Conservation (phyloP, 2,329 filamentous ascomycete genomes). For the Diaporthe longicolla region DNA sequence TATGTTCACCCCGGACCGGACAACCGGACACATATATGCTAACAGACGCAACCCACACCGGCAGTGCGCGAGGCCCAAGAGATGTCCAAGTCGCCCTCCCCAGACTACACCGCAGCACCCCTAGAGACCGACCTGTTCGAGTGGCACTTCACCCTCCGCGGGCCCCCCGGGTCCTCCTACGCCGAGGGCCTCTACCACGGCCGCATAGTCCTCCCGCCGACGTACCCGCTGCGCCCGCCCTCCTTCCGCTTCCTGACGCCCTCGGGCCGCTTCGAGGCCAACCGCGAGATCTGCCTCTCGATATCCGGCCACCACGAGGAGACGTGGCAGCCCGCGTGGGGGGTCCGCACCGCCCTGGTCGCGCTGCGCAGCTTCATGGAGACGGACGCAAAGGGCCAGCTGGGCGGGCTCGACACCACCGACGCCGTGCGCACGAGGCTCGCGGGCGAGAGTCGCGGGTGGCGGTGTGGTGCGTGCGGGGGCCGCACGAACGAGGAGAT, state of each 20-base stretch:
- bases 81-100: constrained; percentile 82
- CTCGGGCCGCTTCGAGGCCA: constrained; percentile 92
- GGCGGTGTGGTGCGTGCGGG: constrained; percentile 80
- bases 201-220: constrained; percentile 89
- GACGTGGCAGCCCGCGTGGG: constrained; percentile 99
- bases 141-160: constrained; percentile 98
- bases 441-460: constrained; percentile 76
- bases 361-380: constrained; percentile 93
- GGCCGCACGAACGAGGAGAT: constrained; percentile 80
- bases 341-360: constrained; percentile 88
- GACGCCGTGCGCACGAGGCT: constrained; percentile 77
- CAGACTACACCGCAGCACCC: constrained; percentile 88
- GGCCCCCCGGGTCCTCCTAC: constrained; percentile 86
- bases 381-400: constrained; percentile 86
- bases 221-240: constrained; percentile 92
- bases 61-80: constrained; percentile 92
- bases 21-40: background rate
- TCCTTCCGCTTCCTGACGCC: constrained; percentile 97
- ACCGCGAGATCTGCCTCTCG: constrained; percentile 94
- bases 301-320: constrained; percentile 98
- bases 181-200: constrained; percentile 92
- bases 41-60: background rate
- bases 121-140: constrained; percentile 94
- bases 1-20: too few species aligned
- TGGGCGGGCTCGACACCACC: constrained; percentile 87